Percentiles rank a stretch among this genome's conserved stretches.
Conservation (phyloP, 1,284 basidiomycete species). For the Naganishia sp. region DNA sequence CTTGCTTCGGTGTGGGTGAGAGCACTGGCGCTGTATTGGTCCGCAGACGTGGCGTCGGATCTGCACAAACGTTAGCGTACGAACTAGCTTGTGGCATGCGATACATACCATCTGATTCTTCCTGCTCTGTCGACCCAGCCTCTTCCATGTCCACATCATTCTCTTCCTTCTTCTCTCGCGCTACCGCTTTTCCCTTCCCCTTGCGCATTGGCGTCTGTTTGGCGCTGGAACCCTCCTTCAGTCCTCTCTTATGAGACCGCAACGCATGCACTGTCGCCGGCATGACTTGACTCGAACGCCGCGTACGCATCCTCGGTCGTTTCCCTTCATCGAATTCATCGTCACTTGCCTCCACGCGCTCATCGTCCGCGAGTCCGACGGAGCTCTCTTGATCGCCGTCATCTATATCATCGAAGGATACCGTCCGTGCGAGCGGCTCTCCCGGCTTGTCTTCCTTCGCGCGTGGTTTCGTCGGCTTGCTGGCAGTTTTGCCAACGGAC, state of each 20-base stretch:
- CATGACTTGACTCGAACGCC: constrained; percentile 14
- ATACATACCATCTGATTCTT: constrained; percentile 19
- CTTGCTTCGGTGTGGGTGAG: constrained; percentile 13
- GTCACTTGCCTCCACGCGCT: constrained; percentile 43
- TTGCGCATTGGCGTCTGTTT: constrained; percentile 1
- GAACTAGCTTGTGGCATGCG: too few species aligned
- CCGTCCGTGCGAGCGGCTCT: constrained; percentile 37
- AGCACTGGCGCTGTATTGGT: background rate
- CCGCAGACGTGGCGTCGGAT: constrained; percentile 15
- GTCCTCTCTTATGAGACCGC: constrained; percentile 8
- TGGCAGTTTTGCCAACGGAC: constrained; percentile 1
- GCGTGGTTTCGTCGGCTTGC: constrained; percentile 17
- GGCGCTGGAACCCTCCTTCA: background rate
- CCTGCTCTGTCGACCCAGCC: constrained; percentile 43
- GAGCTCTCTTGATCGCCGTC: constrained; percentile 51
- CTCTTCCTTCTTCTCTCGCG: constrained; percentile 50
- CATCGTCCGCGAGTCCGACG: constrained; percentile 40
- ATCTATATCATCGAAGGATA: constrained; percentile 21
- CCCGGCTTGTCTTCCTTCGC: background rate
- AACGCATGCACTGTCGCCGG: constrained; percentile 10
- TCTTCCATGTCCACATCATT: constrained; percentile 56
- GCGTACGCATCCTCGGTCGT: background rate
- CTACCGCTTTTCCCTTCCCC: constrained; percentile 32
- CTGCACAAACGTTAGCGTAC: background rate
- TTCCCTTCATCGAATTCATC: background rate